Evolutionary conservation across 176 grass and related monocot genomes (phyloP).

Genomic region (Oryza rufipogon): DNA sequence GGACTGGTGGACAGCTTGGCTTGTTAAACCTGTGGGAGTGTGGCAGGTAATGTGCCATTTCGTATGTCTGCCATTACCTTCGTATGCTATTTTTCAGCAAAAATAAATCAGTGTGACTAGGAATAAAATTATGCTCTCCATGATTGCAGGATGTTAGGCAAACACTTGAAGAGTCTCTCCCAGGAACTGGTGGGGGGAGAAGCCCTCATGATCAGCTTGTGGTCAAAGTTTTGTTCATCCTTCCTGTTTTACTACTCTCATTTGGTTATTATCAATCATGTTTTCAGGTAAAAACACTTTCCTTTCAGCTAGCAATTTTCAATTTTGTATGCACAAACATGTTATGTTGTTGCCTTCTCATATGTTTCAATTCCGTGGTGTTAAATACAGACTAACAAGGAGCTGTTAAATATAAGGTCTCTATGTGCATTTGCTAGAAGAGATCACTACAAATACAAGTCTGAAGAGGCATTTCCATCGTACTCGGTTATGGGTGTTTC

Average conservation of each 20-base stretch:
- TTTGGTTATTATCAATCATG: constrained; percentile 78
- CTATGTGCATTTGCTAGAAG: constrained; percentile 62
- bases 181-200: constrained; percentile 77
- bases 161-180: constrained; percentile 82
- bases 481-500: constrained; percentile 77
- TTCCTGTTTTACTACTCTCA: constrained; percentile 69
- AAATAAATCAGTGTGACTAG: constrained; percentile 23
- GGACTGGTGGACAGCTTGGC: constrained; percentile 98
- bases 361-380: background rate
- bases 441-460: constrained; percentile 66
- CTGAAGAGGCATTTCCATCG: constrained; percentile 65
- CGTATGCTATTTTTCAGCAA: constrained; percentile 18
- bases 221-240: constrained; percentile 67
- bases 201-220: constrained; percentile 65
- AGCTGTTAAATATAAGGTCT: constrained; percentile 48
- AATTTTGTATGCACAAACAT: background rate
- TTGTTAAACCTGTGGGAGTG: constrained; percentile 91
- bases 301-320: constrained; percentile 20
- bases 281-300: constrained; percentile 64
- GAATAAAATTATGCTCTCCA: constrained; percentile 29
- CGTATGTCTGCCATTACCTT: constrained; percentile 21
- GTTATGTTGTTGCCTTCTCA: constrained; percentile 8
- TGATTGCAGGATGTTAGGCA: constrained; percentile 71
- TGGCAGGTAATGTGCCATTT: constrained; percentile 74
- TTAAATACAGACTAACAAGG: constrained; percentile 72